Percentiles rank a stretch among this genome's conserved stretches.
These are phyloP conservation scores for Exophiala bonariae DNA, from an alignment of 2,329 filamentous ascomycete genomes.

Conservation along the genomic window DNA sequence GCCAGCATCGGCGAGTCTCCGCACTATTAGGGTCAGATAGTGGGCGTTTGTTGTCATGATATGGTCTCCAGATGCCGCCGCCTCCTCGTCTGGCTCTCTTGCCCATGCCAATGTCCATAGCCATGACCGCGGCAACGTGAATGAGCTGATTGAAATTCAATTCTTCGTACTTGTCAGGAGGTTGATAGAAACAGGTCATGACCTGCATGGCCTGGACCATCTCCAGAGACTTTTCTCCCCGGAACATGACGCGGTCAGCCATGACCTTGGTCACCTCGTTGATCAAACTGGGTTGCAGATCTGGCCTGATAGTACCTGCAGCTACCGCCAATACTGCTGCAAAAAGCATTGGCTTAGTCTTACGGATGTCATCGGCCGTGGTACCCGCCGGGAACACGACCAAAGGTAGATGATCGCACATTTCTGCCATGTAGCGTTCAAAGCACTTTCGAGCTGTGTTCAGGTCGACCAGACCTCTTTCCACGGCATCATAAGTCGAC, in stretches of 20 bases:
- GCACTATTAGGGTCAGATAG: slow-evolving; percentile 50
- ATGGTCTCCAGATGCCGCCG: slow-evolving; percentile 38
- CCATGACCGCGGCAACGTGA: slow-evolving; percentile 78
- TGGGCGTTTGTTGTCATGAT: slow-evolving; percentile 38
- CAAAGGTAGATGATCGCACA: slow-evolving; percentile 57
- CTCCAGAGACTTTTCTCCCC: slow-evolving; percentile 79
- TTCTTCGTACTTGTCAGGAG: slow-evolving; percentile 79
- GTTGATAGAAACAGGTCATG: slow-evolving; percentile 79
- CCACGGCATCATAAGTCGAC: slow-evolving; percentile 47
- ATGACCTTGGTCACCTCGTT: slow-evolving; percentile 71
- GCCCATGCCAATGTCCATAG: slow-evolving; percentile 78
- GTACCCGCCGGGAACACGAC: slow-evolving; percentile 58
- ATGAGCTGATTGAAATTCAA: slow-evolving; percentile 88
- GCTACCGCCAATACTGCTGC: slow-evolving; percentile 58
- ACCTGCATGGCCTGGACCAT: slow-evolving; percentile 77
- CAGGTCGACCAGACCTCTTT: slow-evolving; percentile 51
- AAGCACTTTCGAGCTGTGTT: slow-evolving; percentile 58
- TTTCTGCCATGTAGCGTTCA: slow-evolving; percentile 54
- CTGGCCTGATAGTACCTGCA: slow-evolving; percentile 52
- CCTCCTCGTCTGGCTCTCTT: slow-evolving; percentile 47
- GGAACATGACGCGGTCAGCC: slow-evolving; percentile 71
- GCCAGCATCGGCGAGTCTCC: slow-evolving; percentile 60
- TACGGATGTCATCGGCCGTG: slow-evolving; percentile 55
- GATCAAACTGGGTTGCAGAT: slow-evolving; percentile 62
- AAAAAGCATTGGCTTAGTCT: slow-evolving; percentile 61